These are phyloP conservation scores for Balansia obtecta DNA, from an alignment of 2,329 filamentous ascomycete species.

Conservation along the genomic window DNA sequence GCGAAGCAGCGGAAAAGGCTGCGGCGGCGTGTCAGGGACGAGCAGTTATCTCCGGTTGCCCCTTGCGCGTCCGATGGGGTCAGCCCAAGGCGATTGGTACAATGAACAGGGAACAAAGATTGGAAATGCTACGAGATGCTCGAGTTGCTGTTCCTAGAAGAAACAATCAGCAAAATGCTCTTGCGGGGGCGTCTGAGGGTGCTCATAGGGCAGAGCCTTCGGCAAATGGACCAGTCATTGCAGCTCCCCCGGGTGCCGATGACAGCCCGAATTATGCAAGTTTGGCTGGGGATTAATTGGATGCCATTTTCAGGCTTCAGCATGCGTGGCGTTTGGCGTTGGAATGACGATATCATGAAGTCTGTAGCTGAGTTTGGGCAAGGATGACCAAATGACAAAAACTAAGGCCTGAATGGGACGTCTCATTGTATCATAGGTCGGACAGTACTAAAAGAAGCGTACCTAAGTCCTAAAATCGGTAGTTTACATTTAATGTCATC, in stretches of 20 bases:
- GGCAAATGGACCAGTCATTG: constrained; percentile 34
- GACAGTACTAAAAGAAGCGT: constrained; percentile 1
- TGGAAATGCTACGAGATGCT: constrained; percentile 69
- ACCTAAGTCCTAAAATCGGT: constrained; percentile 2
- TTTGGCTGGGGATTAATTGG: constrained; percentile 59
- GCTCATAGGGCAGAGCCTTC: constrained; percentile 14
- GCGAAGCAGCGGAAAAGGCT: constrained; percentile 75
- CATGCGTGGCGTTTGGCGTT: constrained; percentile 19
- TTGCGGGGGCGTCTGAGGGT: constrained; percentile 27
- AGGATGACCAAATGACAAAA: constrained; percentile 2
- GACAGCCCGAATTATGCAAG: constrained; percentile 72
- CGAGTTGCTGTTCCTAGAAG: constrained; percentile 22
- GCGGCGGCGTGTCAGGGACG: constrained; percentile 76
- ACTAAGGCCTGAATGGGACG: not conserved
- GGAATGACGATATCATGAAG: not conserved
- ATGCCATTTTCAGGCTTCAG: constrained; percentile 7
- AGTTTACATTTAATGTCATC: constrained; percentile 12
- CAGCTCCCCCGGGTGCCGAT: constrained; percentile 65
- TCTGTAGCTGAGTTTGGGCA: not conserved
- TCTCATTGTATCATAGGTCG: not conserved
- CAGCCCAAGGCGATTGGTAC: constrained; percentile 84
- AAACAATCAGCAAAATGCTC: constrained; percentile 15
- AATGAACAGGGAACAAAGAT: constrained; percentile 76
- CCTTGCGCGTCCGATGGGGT: constrained; percentile 82
- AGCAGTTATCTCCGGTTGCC: constrained; percentile 82